Conservation (phyloP, 2,329 filamentous ascomycete species). For the Ascochyta viciae-villosae region DNA sequence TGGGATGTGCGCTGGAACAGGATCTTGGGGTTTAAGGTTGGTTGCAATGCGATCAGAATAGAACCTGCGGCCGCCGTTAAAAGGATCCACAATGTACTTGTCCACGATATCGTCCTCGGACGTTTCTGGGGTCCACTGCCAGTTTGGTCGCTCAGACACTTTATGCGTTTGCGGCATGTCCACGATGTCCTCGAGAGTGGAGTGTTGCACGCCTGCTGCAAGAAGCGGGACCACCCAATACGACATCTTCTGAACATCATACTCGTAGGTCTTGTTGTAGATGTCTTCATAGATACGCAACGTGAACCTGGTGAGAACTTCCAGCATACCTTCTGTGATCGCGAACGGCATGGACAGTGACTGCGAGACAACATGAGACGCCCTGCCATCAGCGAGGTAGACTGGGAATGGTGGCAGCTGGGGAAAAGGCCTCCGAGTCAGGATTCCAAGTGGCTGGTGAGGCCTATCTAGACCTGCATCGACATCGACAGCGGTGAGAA, state of each 20-base stretch:
- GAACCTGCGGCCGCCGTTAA: constrained; percentile 65
- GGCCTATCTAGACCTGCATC: constrained; percentile 64
- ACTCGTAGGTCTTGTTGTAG: constrained; percentile 85
- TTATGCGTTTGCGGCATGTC: constrained; percentile 67
- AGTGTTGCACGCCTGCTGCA: neutral
- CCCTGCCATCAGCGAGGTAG: constrained; percentile 70
- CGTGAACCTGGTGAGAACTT: constrained; percentile 73
- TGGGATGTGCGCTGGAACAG: constrained; percentile 65
- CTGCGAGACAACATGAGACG: constrained; percentile 64
- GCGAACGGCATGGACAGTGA: constrained; percentile 55
- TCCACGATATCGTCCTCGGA: constrained; percentile 52
- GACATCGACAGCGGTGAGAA: constrained; percentile 68
- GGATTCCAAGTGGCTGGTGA: constrained; percentile 70
- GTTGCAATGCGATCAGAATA: constrained; percentile 57
- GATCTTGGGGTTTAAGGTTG: constrained; percentile 68
- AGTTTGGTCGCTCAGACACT: constrained; percentile 49
- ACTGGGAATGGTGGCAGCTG: constrained; percentile 72
- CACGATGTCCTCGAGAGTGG: constrained; percentile 51
- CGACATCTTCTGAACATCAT: constrained; percentile 68
- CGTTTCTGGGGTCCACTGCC: constrained; percentile 55
- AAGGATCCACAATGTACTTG: constrained; percentile 63
- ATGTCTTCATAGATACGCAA: constrained; percentile 79
- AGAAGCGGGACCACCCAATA: constrained; percentile 80
- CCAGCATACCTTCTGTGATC: constrained; percentile 55
- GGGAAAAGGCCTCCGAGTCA: constrained; percentile 73